Conservation (phyloP, 768 basidiomycete genomes). For the Tylopilus cervinicoccineus region DNA sequence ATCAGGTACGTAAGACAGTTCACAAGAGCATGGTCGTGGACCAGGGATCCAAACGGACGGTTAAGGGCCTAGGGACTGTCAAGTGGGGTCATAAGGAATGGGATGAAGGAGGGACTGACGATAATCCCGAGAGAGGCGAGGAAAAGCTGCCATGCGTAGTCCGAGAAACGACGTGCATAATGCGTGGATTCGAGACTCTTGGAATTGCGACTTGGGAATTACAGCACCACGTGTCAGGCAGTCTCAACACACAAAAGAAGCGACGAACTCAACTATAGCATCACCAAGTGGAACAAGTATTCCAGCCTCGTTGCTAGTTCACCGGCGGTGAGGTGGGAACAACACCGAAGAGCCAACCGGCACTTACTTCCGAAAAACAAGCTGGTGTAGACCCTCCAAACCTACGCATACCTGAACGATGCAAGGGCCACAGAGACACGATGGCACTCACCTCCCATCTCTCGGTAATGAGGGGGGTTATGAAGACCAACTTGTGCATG, state of each 20-base stretch:
- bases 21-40: conserved; percentile 65
- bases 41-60: conserved; percentile 50
- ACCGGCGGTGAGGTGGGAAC: neutral
- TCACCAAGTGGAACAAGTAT: conserved; percentile 40
- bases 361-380: conserved; percentile 67
- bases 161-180: conserved; percentile 59
- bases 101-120: conserved; percentile 38
- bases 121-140: conserved; percentile 53
- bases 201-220: conserved; percentile 60
- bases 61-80: conserved; percentile 43
- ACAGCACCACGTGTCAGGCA: neutral
- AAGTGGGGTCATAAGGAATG: neutral
- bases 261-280: conserved; percentile 37
- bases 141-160: conserved; percentile 73
- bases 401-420: conserved; percentile 33
- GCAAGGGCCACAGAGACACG: neutral
- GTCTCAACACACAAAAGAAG: neutral
- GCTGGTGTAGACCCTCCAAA: conserved; percentile 71
- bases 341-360: neutral
- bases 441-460: conserved; percentile 48
- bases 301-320: conserved; percentile 26
- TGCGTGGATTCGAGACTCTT: conserved; percentile 60
- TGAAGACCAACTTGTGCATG: conserved; percentile 53
- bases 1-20: conserved; percentile 66
- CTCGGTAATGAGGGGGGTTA: conserved; percentile 39